These are phyloP conservation scores for Diacronema lutheri DNA, from an alignment of 78 protist genomes.

Conservation along the genomic window DNA sequence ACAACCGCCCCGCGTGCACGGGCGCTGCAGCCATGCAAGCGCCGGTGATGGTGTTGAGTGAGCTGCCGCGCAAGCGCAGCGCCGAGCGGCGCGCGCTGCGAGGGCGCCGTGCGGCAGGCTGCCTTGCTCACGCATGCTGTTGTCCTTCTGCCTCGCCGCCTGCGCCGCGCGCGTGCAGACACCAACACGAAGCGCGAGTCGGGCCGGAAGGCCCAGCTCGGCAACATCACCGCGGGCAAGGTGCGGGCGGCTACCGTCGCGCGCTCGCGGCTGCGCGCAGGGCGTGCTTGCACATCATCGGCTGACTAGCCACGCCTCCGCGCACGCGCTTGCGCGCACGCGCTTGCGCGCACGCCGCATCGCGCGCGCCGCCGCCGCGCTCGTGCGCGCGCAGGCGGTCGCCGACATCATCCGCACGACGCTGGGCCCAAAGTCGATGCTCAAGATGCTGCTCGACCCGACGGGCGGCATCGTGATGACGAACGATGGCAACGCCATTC, in stretches of 20 bases:
- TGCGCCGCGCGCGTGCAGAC: slow-evolving; percentile 13
- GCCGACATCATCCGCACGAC: slow-evolving; percentile 92
- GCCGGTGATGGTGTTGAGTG: no score
- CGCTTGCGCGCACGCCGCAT: no score
- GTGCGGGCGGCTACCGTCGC: slow-evolving; percentile 34
- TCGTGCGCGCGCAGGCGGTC: slow-evolving; percentile 62
- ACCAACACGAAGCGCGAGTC: slow-evolving; percentile 82
- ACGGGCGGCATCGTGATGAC: slow-evolving; percentile 94
- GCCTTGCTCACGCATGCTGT: no score
- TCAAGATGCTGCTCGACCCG: slow-evolving; percentile 97
- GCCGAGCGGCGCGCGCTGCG: no score
- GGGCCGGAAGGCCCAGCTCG: slow-evolving; percentile 88
- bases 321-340: not conserved
- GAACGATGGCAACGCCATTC: slow-evolving; percentile 97
- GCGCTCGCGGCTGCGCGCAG: no score
- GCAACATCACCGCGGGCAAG: slow-evolving; percentile 90
- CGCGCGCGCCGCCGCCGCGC: not conserved
- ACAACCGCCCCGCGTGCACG: no score
- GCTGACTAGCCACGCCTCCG: not conserved
- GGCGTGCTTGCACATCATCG: not conserved
- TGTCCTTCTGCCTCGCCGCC: no score
- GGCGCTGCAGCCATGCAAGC: no score
- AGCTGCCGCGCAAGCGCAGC: no score
- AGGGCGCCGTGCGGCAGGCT: no score
- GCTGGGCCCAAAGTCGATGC: slow-evolving; percentile 97